Evolutionary conservation across 2,329 filamentous ascomycete genomes (phyloP), one percentile per base, ranked within the genome.

Genomic region (Leptographium flavum): DNA sequence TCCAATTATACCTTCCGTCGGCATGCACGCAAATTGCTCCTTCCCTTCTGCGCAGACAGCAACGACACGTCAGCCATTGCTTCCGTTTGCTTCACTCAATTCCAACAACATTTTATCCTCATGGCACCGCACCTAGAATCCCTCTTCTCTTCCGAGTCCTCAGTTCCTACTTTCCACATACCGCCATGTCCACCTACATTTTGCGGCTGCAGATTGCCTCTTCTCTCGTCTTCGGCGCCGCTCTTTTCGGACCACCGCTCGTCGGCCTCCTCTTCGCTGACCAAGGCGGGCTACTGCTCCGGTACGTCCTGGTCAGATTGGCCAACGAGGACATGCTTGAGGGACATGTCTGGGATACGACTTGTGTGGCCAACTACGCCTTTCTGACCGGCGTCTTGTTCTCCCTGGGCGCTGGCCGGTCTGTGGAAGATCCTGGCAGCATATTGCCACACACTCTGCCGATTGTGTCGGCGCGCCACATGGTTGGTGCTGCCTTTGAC

Each of bases 401-500:
- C 7, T 45, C 45, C 7, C n/a, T 45, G 32, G 38, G 11, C 4
- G 30, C 4, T 10, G 32, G 33, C 19, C 35, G 21, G 9, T 17
- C n/a, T 3, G n/a, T 30, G 4, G 28, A 6, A 27, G 17, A 11
- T 6, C 23, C 3, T n/a, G 8, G 22, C 17, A 21, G 13, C 15
- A 33, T 5, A 30, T 28, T 9, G 25, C 17, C 30, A 32, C 39
- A 10, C 19, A 25, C 14, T 9, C n/a, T n/a, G n/a, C n/a, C 31
- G 19, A 32, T 46, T 13, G 25, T 32, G 10, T 15, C 37, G 1
- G 39, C 32, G 1, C 45, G 40, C 1, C 22, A 38, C 6, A 28
- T 49, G 3, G 25, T 42, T n/a, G 30, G 36, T 28, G 9, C 43
- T 17, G 49, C 49, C 3, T 51, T 51, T 22, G 35, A 49, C 30